Conservation (phyloP, 129 eudicot species). For the Oenanthe sinensis region DNA sequence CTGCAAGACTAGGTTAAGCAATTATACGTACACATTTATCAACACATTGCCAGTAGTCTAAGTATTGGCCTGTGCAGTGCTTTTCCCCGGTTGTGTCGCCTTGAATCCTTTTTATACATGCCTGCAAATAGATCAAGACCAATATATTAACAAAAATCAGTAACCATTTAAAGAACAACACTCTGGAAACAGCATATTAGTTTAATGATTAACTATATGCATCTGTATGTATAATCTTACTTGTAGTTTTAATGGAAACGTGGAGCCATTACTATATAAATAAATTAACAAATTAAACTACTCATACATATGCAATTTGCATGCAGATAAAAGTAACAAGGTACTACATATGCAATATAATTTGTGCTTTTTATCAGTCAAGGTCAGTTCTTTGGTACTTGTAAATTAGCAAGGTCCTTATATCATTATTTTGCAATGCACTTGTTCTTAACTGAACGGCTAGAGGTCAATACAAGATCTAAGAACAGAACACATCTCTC, state of each 20-base stretch:
- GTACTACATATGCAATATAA: too few relatives aligned
- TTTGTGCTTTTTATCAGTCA: too few relatives aligned
- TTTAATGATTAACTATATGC: background rate
- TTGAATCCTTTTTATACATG: slow-evolving; percentile 12
- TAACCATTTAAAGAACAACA: background rate
- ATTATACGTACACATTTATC: slow-evolving; percentile 10
- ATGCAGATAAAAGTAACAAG: background rate
- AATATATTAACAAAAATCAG: background rate
- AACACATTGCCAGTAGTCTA: slow-evolving; percentile 17
- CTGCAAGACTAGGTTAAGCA: background rate
- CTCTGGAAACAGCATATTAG: background rate
- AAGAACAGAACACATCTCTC: background rate
- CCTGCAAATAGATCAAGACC: slow-evolving; percentile 1
- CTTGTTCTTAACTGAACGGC: background rate
- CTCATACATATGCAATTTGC: background rate
- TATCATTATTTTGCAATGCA: background rate
- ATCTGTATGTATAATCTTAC: background rate
- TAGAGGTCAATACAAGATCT: background rate
- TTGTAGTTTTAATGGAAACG: background rate
- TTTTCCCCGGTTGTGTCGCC: slow-evolving; percentile 10
- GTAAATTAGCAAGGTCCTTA: background rate
- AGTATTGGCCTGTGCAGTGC: slow-evolving; percentile 19
- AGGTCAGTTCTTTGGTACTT: too few relatives aligned
- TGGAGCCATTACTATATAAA: background rate
- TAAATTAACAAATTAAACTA: background rate